Evolutionary conservation across 1,284 basidiomycete species (phyloP).

Genomic region (Melampsora larici-populina): DNA sequence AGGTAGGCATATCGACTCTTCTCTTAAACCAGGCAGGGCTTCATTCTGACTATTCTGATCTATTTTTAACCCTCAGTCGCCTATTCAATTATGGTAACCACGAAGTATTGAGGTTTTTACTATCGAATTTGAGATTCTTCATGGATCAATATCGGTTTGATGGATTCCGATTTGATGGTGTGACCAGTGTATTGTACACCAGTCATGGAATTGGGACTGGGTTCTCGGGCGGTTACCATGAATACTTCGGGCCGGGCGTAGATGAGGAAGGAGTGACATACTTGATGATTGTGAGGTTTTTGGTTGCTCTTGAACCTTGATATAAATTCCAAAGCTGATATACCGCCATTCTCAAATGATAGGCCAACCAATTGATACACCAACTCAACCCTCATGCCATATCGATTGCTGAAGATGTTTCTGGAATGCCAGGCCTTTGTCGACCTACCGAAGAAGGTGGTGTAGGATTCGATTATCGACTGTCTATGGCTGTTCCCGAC

Average conservation of each 20-base stretch:
- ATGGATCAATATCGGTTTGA: constrained; percentile 94
- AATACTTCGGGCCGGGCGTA: constrained; percentile 84
- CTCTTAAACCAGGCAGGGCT: constrained; percentile 49
- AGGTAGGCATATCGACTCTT: constrained; percentile 50
- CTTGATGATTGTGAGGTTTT: constrained; percentile 81
- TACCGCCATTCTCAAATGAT: neutral
- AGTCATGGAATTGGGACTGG: constrained; percentile 97
- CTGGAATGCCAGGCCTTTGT: constrained; percentile 94
- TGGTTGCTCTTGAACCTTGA: neutral
- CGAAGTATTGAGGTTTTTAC: constrained; percentile 87
- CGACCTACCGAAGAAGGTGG: constrained; percentile 76
- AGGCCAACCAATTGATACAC: constrained; percentile 92
- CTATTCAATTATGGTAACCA: constrained; percentile 94
- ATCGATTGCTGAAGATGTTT: constrained; percentile 96
- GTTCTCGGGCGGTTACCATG: constrained; percentile 95
- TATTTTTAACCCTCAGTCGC: constrained; percentile 57
- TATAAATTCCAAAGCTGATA: constrained; percentile 18
- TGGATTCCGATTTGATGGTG: constrained; percentile 96
- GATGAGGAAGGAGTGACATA: constrained; percentile 90
- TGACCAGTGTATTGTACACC: constrained; percentile 97
- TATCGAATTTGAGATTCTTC: constrained; percentile 92
- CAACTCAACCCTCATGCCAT: constrained; percentile 71
- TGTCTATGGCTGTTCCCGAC: constrained; percentile 97
- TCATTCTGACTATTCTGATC: neutral
- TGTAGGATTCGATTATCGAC: constrained; percentile 92